Conservation (phyloP, 2,329 filamentous ascomycete genomes). For the Huntiella decipiens region DNA sequence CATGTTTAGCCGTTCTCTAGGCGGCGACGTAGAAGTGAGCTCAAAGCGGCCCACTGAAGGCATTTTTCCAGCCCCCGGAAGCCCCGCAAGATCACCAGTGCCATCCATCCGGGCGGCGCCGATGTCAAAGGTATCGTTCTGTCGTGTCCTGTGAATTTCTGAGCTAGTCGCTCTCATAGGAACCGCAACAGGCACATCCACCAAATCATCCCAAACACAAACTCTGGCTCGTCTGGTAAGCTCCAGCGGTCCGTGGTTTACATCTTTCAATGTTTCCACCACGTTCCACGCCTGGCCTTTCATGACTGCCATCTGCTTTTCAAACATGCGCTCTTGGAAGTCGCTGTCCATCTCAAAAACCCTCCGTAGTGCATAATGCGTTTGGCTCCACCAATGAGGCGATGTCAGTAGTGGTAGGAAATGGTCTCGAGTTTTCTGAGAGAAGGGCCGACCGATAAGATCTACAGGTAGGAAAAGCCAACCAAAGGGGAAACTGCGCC, state of each 20-base stretch:
- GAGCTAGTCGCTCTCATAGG: slow-evolving; percentile 69
- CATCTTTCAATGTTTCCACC: slow-evolving; percentile 84
- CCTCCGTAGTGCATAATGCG: slow-evolving; percentile 64
- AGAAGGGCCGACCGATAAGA: slow-evolving; percentile 89
- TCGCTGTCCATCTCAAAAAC: slow-evolving; percentile 86
- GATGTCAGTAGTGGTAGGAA: slow-evolving; percentile 93
- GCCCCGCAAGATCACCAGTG: slow-evolving; percentile 47
- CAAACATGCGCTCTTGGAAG: slow-evolving; percentile 98
- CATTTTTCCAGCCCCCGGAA: slow-evolving; percentile 43
- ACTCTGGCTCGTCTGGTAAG: slow-evolving; percentile 78
- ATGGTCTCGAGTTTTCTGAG: slow-evolving; percentile 78
- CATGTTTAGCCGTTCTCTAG: slow-evolving; percentile 19
- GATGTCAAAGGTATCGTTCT: slow-evolving; percentile 46
- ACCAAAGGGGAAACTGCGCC: slow-evolving; percentile 82
- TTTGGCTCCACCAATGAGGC: slow-evolving; percentile 92
- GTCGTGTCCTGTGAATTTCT: slow-evolving; percentile 55
- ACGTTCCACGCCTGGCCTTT: slow-evolving; percentile 99
- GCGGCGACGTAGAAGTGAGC: slow-evolving; percentile 24
- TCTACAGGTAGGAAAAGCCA: slow-evolving; percentile 97
- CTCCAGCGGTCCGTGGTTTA: slow-evolving; percentile 83
- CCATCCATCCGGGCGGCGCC: slow-evolving; percentile 25
- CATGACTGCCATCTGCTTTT: slow-evolving; percentile 95
- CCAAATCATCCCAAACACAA: slow-evolving; percentile 94
- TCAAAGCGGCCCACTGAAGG: slow-evolving; percentile 63
- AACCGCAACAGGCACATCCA: slow-evolving; percentile 87